Conservation (phyloP, 2,329 filamentous ascomycete species). For the Monilinia aucupariae region DNA sequence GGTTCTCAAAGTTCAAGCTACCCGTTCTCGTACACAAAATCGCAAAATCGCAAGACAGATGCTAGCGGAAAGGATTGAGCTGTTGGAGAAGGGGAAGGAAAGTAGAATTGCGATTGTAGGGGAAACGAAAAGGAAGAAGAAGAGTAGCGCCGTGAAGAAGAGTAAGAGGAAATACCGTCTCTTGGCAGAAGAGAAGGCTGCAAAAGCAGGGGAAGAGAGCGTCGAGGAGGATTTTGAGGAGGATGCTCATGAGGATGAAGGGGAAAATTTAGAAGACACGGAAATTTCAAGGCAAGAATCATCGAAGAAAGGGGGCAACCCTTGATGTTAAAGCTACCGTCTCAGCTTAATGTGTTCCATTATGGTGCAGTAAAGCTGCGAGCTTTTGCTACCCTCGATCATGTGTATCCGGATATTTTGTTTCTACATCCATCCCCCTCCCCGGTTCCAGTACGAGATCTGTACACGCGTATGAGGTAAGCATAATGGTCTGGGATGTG, state of each 20-base stretch:
- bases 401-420: neutral
- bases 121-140: conserved; percentile 59
- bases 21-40: conserved; percentile 80
- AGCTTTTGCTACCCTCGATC: neutral
- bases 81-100: conserved; percentile 63
- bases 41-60: conserved; percentile 75
- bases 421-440: neutral
- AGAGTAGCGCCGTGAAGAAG: conserved; percentile 77
- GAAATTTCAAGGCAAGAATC: neutral
- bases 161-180: conserved; percentile 70
- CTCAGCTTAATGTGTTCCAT: neutral
- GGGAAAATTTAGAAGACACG: neutral
- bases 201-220: conserved; percentile 23
- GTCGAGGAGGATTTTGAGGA: neutral
- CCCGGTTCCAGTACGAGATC: no score
- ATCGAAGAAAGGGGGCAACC: neutral
- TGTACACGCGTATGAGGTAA: no score
- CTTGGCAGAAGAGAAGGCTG: conserved; percentile 38
- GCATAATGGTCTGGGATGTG: neutral
- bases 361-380: neutral
- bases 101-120: conserved; percentile 62
- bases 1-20: conserved; percentile 90
- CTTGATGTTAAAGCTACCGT: neutral
- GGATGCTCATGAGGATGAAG: neutral
- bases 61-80: conserved; percentile 54